A percentile compares a stretch with the other conserved stretches of the same genome.
Evolutionary conservation across 495 filamentous ascomycete genomes (phyloP).

Genomic region (Peziza echinospora): DNA sequence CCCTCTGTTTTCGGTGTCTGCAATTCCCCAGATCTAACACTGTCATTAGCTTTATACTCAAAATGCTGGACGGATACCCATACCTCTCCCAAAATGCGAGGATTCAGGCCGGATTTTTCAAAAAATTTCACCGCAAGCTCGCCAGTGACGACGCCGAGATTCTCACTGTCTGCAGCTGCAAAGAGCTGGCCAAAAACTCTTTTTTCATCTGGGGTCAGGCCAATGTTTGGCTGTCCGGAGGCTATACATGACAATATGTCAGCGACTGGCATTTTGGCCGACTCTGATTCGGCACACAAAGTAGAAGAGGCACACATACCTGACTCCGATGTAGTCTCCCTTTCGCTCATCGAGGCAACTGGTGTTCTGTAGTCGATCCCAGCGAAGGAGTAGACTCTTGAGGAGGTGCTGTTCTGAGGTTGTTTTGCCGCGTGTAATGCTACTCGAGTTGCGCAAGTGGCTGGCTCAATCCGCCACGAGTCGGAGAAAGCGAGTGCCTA

Average conservation of each 20-base stretch:
- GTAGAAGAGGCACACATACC: conserved; percentile 7
- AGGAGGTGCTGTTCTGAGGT: too few species aligned
- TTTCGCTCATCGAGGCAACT: conserved; percentile 13
- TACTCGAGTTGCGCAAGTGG: too few species aligned
- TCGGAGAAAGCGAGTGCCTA: too few species aligned
- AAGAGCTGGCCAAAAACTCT: conserved; percentile 82
- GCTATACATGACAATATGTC: conserved; percentile 4
- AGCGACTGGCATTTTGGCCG: conserved; percentile 1
- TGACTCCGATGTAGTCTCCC: conserved; percentile 15
- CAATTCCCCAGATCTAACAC: conserved; percentile 92
- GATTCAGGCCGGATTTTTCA: conserved; percentile 75
- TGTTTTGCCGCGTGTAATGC: too few species aligned
- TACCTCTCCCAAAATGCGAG: conserved; percentile 75
- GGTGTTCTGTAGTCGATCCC: too few species aligned
- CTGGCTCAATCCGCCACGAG: too few species aligned
- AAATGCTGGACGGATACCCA: conserved; percentile 6
- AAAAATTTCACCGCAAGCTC: conserved; percentile 96
- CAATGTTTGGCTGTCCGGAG: conserved; percentile 34
- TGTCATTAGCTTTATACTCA: conserved; percentile 1
- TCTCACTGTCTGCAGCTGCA: conserved; percentile 66
- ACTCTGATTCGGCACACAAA: neutral
- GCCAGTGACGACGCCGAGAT: conserved; percentile 81
- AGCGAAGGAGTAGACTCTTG: too few species aligned
- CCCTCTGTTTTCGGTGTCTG: conserved; percentile 86
- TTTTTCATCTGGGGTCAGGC: conserved; percentile 81